These are phyloP conservation scores for Fonsecaea erecta DNA, from an alignment of 2,329 filamentous ascomycete genomes.

Conservation along the genomic window DNA sequence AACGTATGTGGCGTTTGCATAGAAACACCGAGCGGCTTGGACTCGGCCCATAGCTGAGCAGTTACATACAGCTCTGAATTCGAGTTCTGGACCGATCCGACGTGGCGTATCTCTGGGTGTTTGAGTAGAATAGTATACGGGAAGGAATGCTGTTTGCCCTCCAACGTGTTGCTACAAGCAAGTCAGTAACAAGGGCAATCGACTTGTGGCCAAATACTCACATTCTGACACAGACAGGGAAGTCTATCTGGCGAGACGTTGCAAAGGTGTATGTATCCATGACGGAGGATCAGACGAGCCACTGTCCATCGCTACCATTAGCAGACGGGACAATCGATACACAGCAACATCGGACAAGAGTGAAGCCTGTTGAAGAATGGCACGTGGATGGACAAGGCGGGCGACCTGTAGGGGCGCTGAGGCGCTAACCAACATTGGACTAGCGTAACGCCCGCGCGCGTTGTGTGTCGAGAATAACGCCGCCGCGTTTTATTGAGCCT, in stretches of 20 bases:
- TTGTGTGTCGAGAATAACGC: background rate
- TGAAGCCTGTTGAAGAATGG: background rate
- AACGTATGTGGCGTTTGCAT: conserved; percentile 91
- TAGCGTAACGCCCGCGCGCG: background rate
- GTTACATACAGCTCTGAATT: conserved; percentile 88
- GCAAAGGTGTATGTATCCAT: conserved; percentile 99
- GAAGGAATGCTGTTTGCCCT: conserved; percentile 76
- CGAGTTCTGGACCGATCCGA: conserved; percentile 81
- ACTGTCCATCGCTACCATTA: background rate
- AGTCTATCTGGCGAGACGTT: conserved; percentile 79
- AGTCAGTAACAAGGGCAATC: conserved; percentile 19
- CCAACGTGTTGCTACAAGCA: conserved; percentile 67
- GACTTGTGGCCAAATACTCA: conserved; percentile 47
- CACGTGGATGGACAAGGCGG: background rate
- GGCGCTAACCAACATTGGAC: background rate
- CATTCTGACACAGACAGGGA: conserved; percentile 70
- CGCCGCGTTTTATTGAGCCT: background rate
- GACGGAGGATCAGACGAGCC: background rate
- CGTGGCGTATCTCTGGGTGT: conserved; percentile 78
- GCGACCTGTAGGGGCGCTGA: background rate
- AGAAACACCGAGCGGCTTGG: conserved; percentile 89
- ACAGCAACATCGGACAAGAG: background rate
- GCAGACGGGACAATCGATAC: background rate
- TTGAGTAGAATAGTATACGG: conserved; percentile 78
- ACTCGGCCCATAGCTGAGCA: conserved; percentile 91